Base-by-base conservation (phyloP, 208 protist species). In the Acanthamoeba rhysodes region DNA sequence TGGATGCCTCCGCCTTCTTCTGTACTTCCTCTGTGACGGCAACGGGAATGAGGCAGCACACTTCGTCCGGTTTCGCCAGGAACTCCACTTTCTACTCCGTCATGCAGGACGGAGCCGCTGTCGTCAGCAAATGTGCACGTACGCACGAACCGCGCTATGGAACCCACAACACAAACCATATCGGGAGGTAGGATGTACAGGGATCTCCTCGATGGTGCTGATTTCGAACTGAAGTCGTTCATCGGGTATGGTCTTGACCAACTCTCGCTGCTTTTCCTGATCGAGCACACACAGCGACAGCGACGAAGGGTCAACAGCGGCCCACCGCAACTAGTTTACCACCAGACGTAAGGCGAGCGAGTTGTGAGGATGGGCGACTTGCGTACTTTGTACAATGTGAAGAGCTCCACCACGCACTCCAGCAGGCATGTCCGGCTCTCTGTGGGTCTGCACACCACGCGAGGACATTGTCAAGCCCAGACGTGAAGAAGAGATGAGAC, bases 161-260 rank as follows among this genome's bases (percentile, higher is more conserved):
- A n/a, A n/a, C 24, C 9, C 32, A n/a, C 32, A 34, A 4, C 20
- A 16, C 10, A 4, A 78, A 18, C 29, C n/a, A 29, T 14, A 0
- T 37, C 2, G 5, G 14, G 34, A 72, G 64, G n/a, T 24, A 72
- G 64, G 29, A n/a, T n/a, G 8, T 82, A 82, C 74, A 8, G 74
- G 74, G 24, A 82, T 82, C 22, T 82, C 74, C 29, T 82, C 74
- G 5, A 82, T 53, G 45, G 74, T 82, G 74, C 74, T 82, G 45
- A 82, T 82, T 37, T 82, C 74, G 29, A 82, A 82, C 18, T 82
- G 74, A 50, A 82, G 74, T 41, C 74, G 74, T 50, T 82, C 74
- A 27, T 82, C 74, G 27, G 41, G 74, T n/a, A 82, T 34, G 37
- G 12, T 53, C 74, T 82, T 82, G 37, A 53, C 37, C 74, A 82